These are phyloP conservation scores for Plasmodium gonderi DNA, from an alignment of 169 alveolate genomes.

Conservation along the genomic window DNA sequence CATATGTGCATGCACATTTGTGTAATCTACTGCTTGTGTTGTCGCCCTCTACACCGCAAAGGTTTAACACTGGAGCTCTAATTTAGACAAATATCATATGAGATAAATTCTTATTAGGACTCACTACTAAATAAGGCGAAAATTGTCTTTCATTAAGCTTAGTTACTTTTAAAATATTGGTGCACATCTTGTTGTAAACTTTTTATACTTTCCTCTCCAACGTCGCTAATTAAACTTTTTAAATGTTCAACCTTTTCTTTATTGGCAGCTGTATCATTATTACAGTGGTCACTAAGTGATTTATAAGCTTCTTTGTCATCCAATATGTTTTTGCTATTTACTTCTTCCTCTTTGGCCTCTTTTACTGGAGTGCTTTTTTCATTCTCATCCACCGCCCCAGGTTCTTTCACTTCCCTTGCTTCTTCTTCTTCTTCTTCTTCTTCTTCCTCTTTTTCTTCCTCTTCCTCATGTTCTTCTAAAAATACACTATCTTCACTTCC, in stretches of 20 bases:
- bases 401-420: neutral
- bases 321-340: neutral
- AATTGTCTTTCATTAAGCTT: neutral
- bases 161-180: neutral
- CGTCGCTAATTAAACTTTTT: neutral
- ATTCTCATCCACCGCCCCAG: no score
- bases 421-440: neutral
- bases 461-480: neutral
- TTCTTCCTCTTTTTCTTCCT: neutral
- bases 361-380: neutral
- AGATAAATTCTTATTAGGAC: neutral
- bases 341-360: neutral
- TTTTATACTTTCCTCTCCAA: neutral
- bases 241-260: neutral
- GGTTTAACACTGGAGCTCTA: neutral
- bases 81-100: neutral
- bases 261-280: neutral
- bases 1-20: neutral
- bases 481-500: no score
- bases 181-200: neutral
- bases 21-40: neutral
- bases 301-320: neutral
- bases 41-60: neutral
- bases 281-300: neutral
- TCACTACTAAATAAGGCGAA: neutral